Percentiles rank a stretch among this genome's conserved stretches.
These are phyloP conservation scores for Centaurea solstitialis DNA, from an alignment of 129 eudicot species.

Conservation along the genomic window DNA sequence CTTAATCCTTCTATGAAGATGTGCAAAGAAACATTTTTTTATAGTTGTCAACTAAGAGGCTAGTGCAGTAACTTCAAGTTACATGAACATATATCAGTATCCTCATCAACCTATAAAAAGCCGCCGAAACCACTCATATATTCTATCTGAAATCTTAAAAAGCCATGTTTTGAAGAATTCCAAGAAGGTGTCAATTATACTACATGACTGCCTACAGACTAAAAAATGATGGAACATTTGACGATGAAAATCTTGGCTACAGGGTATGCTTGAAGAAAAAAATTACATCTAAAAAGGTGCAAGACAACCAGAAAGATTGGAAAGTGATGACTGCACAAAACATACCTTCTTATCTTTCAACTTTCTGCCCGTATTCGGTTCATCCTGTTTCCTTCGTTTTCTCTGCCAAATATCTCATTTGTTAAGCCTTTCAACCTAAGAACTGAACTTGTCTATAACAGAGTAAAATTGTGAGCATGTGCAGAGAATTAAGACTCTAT, in stretches of 20 bases:
- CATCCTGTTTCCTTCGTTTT: conserved; percentile 86
- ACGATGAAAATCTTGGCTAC: not conserved
- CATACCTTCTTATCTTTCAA: conserved; percentile 77
- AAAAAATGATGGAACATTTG: not conserved
- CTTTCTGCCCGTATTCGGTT: conserved; percentile 52
- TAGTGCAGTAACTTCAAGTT: too few species aligned
- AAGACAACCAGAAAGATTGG: conserved; percentile 10
- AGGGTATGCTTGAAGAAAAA: not conserved
- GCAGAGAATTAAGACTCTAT: not conserved
- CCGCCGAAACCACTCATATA: not conserved
- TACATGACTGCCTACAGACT: not conserved
- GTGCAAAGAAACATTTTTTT: not conserved
- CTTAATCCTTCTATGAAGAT: not conserved
- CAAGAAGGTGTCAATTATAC: not conserved
- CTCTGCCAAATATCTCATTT: conserved; percentile 54
- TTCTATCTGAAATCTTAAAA: not conserved
- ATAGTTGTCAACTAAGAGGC: too few species aligned
- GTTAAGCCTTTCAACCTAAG: conserved; percentile 16
- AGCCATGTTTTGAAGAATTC: not conserved
- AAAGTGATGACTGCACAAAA: not conserved
- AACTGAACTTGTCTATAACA: not conserved
- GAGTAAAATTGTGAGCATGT: not conserved
- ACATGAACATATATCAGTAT: not conserved
- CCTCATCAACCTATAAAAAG: not conserved
- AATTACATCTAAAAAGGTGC: not conserved